These are phyloP conservation scores for Coniochaeta sp. DNA, from an alignment of 2,329 filamentous ascomycete species.

Conservation along the genomic window DNA sequence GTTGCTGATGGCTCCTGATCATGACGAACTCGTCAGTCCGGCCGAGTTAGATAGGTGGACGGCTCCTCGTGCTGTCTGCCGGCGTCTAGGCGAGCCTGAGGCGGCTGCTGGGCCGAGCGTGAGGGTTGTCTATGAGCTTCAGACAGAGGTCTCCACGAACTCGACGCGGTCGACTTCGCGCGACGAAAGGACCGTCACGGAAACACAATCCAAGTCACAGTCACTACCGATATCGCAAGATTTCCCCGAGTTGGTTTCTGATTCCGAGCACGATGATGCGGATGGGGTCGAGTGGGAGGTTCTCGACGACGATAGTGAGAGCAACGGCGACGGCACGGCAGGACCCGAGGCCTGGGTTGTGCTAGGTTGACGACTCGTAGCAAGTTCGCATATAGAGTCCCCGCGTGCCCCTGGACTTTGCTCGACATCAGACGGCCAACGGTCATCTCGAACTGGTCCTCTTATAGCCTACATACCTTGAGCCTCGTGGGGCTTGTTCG, in stretches of 20 bases:
- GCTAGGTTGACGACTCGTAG: slow-evolving; percentile 37
- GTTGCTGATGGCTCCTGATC: slow-evolving; percentile 20
- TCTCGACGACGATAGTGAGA: background rate
- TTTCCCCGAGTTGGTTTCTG: slow-evolving; percentile 25
- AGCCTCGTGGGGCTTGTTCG: background rate
- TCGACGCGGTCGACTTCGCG: background rate
- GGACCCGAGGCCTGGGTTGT: slow-evolving; percentile 31
- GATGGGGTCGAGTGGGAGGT: slow-evolving; percentile 9
- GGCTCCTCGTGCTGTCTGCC: background rate
- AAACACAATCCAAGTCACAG: slow-evolving; percentile 17
- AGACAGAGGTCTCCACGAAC: slow-evolving; percentile 14
- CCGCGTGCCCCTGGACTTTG: slow-evolving; percentile 1
- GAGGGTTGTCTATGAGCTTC: slow-evolving; percentile 32
- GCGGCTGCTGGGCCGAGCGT: slow-evolving; percentile 14
- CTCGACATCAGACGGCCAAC: background rate
- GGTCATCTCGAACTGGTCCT: background rate
- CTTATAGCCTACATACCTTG: background rate
- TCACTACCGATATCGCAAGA: slow-evolving; percentile 23
- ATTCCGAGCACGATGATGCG: slow-evolving; percentile 8
- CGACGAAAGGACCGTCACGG: slow-evolving; percentile 1
- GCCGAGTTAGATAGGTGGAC: background rate
- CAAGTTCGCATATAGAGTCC: slow-evolving; percentile 28
- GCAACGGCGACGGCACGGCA: background rate
- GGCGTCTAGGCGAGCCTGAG: slow-evolving; percentile 5
- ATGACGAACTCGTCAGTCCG: background rate